Evolutionary conservation across 2,329 filamentous ascomycete species (phyloP), one percentile per base, ranked within the genome.

Genomic region (Plectosphaerella plurivora): DNA sequence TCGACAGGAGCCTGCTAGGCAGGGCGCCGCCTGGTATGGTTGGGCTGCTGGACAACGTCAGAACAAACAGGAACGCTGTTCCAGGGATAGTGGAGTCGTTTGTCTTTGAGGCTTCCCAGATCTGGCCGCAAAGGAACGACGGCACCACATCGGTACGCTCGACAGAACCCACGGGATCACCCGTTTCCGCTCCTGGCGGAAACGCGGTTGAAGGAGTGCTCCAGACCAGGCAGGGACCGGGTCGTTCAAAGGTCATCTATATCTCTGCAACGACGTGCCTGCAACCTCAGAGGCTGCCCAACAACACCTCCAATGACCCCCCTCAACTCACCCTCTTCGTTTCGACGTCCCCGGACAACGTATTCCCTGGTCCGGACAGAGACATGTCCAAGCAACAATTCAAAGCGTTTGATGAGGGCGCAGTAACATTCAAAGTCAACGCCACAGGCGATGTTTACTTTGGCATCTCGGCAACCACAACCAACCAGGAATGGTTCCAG

Each of bases 221-320:
- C 22, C 22, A 22, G 22, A 5, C 22, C 22, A 22, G 22, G 22
- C 22, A 33, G 28, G 11, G 66, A 50, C 58, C 64, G 53, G 57
- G 63, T 49, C 57, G 69, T 22, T 68, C 68, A 15, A 75, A 69
- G 42, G 81, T 71, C 2, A 74, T 97, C 3, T 97, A 88, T 67
- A 78, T 99, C 51, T 91, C 91, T 2, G 84, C 91, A 44, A 97
- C 91, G 59, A 92, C 89, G 1, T 99, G 94, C 68, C 69, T 82
- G 24, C 91, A 95, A 61, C 94, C 93, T 12, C 65, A 70, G 18
- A 74, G 77, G 41, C 81, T 70, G 9, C 73, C 73, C 2, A 70
- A 73, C 11, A 71, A 73, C 22, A 74, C 71, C 1, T 62, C 63
- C 3, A 61, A 71, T 49, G 67, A 70, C 14, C 81, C 88, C 12